Evolutionary conservation across 2,329 filamentous ascomycete species (phyloP).

Genomic region (Colletotrichum somersetense): DNA sequence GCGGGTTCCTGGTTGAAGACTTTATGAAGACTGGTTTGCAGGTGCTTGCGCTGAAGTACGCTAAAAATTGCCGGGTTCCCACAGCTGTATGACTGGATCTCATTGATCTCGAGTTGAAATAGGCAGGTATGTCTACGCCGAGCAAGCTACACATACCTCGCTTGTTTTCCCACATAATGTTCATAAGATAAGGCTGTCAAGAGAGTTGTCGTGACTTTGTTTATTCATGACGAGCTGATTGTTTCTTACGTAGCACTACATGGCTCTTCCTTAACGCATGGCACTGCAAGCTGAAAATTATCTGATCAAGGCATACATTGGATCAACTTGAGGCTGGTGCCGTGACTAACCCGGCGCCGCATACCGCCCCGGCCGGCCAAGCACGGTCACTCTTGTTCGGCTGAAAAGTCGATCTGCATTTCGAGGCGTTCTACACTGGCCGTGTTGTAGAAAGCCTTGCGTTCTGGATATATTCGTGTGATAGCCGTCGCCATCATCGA

Average conservation of each 20-base stretch:
- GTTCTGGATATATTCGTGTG: neutral
- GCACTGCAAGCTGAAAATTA: neutral
- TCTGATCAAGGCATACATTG: neutral
- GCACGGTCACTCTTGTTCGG: neutral
- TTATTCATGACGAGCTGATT: too few relatives aligned
- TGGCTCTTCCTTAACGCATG: neutral
- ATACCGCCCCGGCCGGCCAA: neutral
- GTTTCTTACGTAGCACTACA: neutral
- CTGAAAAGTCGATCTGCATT: neutral
- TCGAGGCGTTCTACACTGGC: neutral
- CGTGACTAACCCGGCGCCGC: neutral
- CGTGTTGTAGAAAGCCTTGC: neutral
- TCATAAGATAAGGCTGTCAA: neutral
- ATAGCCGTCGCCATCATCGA: conserved; percentile 44
- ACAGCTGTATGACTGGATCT: neutral
- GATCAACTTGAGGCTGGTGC: neutral
- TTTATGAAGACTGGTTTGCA: neutral
- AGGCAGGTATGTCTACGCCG: too few relatives aligned
- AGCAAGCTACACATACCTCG: neutral
- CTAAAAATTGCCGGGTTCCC: neutral
- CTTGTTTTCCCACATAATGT: neutral
- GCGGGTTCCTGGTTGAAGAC: too few relatives aligned
- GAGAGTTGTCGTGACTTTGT: neutral
- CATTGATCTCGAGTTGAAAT: neutral
- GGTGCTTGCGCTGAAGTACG: neutral